Conservation (phyloP, 2,329 filamentous ascomycete species). For the Fusarium tuaranense region DNA sequence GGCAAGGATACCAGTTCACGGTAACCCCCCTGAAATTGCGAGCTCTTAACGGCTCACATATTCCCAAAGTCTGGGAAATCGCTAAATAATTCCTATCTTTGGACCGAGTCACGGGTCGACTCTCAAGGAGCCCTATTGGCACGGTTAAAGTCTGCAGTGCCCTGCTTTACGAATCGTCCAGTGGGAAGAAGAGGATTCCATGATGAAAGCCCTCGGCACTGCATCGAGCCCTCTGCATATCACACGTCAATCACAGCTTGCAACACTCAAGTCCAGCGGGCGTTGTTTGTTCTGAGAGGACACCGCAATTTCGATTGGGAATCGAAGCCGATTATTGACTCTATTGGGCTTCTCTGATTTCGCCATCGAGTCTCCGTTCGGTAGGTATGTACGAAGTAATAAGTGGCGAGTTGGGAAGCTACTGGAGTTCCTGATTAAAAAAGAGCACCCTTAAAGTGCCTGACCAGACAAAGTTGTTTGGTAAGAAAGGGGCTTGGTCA, state of each 20-base stretch:
- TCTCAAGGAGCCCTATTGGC: neutral
- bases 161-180: neutral
- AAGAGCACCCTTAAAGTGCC: no score
- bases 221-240: neutral
- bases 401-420: neutral
- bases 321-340: neutral
- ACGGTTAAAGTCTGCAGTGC: neutral
- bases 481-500: neutral
- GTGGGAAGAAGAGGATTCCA: neutral
- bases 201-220: neutral
- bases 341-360: neutral
- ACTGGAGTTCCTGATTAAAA: neutral
- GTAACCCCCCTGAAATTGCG: neutral
- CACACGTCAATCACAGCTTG: neutral
- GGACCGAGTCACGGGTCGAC: neutral
- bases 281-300: neutral
- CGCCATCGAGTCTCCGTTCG: neutral
- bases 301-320: neutral
- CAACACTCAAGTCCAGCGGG: neutral
- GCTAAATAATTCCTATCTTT: neutral
- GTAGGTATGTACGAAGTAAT: neutral
- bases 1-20: neutral
- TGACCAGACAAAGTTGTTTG: neutral
- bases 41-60: neutral
- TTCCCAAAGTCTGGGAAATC: neutral